Percentiles rank a stretch among this genome's conserved stretches.
phyloP scores from a whole-genome alignment of 768 basidiomycete genomes.

The Hirschioporus abietinus region DNA sequence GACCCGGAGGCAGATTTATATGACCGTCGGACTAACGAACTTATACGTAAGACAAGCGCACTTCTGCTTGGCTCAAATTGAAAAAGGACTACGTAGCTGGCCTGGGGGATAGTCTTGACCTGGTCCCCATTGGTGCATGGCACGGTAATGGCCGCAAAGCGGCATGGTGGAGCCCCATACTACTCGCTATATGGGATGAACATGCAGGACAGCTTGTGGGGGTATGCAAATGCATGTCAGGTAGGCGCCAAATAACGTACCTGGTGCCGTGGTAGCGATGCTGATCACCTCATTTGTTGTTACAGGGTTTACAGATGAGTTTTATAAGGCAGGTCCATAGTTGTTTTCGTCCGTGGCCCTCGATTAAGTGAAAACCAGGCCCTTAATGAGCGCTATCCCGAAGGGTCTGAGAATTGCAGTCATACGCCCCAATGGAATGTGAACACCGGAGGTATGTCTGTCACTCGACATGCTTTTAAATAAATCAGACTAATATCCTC shows the following conservation, averaged over 20 bases:
- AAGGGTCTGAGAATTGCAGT: conserved; percentile 51
- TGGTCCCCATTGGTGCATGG: conserved; percentile 79
- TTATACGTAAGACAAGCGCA: conserved; percentile 62
- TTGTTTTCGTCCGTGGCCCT: conserved; percentile 3
- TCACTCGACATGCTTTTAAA: conserved; percentile 8
- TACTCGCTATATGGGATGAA: conserved; percentile 72
- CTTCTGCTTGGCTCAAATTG: conserved; percentile 83
- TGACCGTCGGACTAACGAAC: background rate
- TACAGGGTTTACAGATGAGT: conserved; percentile 76
- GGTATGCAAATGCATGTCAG: conserved; percentile 88
- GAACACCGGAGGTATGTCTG: conserved; percentile 52
- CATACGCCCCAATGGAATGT: conserved; percentile 50
- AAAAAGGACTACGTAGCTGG: conserved; percentile 89
- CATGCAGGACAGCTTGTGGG: conserved; percentile 60
- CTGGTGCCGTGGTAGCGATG: background rate
- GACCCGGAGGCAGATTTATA: conserved; percentile 9
- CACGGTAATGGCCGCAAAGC: conserved; percentile 87
- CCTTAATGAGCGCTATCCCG: conserved; percentile 61
- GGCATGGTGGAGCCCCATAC: conserved; percentile 88
- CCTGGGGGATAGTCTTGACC: conserved; percentile 69
- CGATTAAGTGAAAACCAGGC: conserved; percentile 35
- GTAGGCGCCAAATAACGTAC: conserved; percentile 30
- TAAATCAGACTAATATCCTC: conserved; percentile 6
- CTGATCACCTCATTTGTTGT: conserved; percentile 7
- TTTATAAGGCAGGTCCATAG: conserved; percentile 57